Evolutionary conservation across 2,329 filamentous ascomycete genomes (phyloP), one percentile per base, ranked within the genome.

Genomic region (Penicillium sp.): DNA sequence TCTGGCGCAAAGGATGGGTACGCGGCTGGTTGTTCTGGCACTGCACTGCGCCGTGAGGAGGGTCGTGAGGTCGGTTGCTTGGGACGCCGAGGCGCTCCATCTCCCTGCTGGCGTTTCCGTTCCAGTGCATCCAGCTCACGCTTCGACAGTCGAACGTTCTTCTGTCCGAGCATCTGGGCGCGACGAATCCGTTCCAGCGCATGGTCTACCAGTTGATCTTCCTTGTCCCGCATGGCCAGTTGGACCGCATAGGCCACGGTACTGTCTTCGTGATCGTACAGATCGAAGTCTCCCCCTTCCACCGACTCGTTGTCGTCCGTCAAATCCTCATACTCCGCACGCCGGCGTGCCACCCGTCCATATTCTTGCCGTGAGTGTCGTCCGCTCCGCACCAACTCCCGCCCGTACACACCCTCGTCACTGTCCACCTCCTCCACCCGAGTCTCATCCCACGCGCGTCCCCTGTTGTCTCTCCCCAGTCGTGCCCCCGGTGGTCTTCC

Each of bases 401-500:
- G 58, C 36, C 61, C 61, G 38, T 65, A 84, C 27, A 16, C 50
- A 67, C 82, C 80, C 55, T 68, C 71, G 29, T 70, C 71, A 47
- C 69, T 67, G 31, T 69, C 67, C 44, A 76, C 63, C 64, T 76
- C 74, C 63, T 77, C 69, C 58, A 75, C 64, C 64, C 74, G 69
- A 65, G 60, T 63, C 61, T 75, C 75, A 57, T 78, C 79, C 77
- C 80, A 81, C 77, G 77, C 78, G 75, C 80, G 79, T 64, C 75
- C 73, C 72, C 79, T 82, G 66, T 80, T 78, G 77, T 79, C 85
- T 81, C 84, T 85, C 82, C 84, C 83, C 79, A 69, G 71, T 75
- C 82, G 86, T 84, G 87, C 89, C 89, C 91, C 89, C 84, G 91
- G 90, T 94, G 92, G 91, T 97, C 93, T 97, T 97, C 92, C 93